These are phyloP conservation scores for Candida caryicola DNA, from an alignment of 805 yeast species.

Conservation along the genomic window DNA sequence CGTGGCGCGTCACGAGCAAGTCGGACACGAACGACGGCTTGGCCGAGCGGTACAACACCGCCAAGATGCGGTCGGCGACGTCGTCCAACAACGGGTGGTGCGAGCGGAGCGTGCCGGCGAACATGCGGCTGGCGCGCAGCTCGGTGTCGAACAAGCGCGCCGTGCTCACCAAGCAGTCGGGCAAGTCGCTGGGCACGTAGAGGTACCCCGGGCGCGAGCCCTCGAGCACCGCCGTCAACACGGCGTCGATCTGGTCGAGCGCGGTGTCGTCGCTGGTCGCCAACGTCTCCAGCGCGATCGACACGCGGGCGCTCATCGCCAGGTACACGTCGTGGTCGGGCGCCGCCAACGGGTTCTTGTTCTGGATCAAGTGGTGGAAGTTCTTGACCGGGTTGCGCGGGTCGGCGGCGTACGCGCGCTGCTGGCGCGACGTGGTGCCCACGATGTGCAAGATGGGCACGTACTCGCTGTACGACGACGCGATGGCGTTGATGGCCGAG, in stretches of 20 bases:
- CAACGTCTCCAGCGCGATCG: constrained; percentile 48
- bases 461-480: constrained; percentile 80
- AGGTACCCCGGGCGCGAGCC: constrained; percentile 79
- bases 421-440: constrained; percentile 50
- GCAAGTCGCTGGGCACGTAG: constrained; percentile 71
- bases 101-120: neutral
- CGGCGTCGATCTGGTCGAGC: constrained; percentile 59
- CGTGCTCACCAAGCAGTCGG: constrained; percentile 35
- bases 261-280: constrained; percentile 18
- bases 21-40: constrained; percentile 73
- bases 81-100: constrained; percentile 13
- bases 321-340: constrained; percentile 71
- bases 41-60: constrained; percentile 48
- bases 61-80: constrained; percentile 39
- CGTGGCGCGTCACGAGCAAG: constrained; percentile 62
- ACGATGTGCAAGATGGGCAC: constrained; percentile 82
- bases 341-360: constrained; percentile 40
- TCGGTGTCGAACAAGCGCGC: constrained; percentile 14
- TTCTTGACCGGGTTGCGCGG: constrained; percentile 17
- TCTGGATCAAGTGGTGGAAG: constrained; percentile 61
- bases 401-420: constrained; percentile 20
- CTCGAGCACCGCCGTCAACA: constrained; percentile 52
- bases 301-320: constrained; percentile 55
- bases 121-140: neutral
- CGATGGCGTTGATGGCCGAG: constrained; percentile 76